Base-by-base conservation (phyloP, 2,329 filamentous ascomycete species). In the Colletotrichum incanum region DNA sequence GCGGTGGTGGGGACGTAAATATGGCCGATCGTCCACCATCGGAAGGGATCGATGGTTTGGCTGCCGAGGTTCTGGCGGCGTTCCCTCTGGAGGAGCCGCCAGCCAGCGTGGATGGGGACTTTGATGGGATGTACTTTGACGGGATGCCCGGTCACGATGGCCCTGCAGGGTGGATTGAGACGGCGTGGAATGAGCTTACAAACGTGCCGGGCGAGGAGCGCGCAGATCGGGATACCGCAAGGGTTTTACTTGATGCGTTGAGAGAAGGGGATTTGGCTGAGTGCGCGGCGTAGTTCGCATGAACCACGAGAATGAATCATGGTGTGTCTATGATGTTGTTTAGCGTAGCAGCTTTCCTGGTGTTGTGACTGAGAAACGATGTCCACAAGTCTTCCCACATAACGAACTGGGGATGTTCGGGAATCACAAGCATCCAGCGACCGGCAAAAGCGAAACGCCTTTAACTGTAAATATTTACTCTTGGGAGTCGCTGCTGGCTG, bases 211-310 rank as follows among this genome's bases (percentile, higher is more conserved):
- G 69, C 9, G 76, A 79, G 34, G 77, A 78, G n/a, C 75, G 76
- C 6, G 74, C 76, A 3, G 83, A 84, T 59, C 78, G 77, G 39
- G 82, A 84, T 73, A 82, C 82, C 23, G 83, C 82, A 14, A 76
- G 77, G 67, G 79, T 79, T 16, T 63, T 85, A 43, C 76, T 85
- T 7, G 82, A 84, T 67, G 82, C 82, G 7, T 69, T 85, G 56
- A 78, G 77, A 23, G 80, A 82, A 28, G 76, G 75, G 0, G 78
- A 78, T 9, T 28, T 75, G 34, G 75, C 75, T 5, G 76, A 78
- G 52, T 73, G 66, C 56, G 62, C 67, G 16, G 61, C 50, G 26
- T 72, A 43, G 63, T 56, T 54, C 9, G 23, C 34, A 16, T 47
- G 8, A 31, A 34, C 6, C 12, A 47, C 7, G 2, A 16, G 37